Evolutionary conservation across 2,329 filamentous ascomycete genomes (phyloP).

Genomic region (Dothideomycetes sp.): DNA sequence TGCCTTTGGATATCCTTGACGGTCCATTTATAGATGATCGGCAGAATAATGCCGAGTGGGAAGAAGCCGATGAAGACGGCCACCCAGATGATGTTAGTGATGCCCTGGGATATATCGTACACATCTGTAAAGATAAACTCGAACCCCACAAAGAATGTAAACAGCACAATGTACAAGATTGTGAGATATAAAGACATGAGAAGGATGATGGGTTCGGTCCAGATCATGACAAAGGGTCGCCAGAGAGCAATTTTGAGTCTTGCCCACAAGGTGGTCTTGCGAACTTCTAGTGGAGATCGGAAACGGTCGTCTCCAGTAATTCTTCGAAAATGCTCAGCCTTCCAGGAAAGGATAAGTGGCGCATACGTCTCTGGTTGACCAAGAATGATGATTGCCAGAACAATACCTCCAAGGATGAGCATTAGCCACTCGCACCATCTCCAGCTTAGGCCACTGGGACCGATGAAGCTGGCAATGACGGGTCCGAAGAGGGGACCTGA

Average conservation of each 20-base stretch:
- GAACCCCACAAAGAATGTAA: conserved; percentile 43
- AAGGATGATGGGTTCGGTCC: conserved; percentile 32
- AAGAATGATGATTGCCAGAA: conserved; percentile 22
- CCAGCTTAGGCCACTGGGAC: conserved; percentile 15
- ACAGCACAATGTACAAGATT: conserved; percentile 43
- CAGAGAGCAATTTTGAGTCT: conserved; percentile 12
- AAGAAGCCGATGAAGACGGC: conserved; percentile 32
- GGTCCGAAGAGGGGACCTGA: conserved; percentile 13
- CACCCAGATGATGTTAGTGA: conserved; percentile 34
- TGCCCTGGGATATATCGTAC: conserved; percentile 31
- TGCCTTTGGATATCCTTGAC: conserved; percentile 7
- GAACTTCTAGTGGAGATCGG: conserved; percentile 13
- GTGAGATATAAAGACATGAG: conserved; percentile 40
- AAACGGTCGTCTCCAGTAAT: conserved; percentile 16
- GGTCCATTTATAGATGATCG: conserved; percentile 8
- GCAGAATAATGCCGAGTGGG: conserved; percentile 7
- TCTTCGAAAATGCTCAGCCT: conserved; percentile 21
- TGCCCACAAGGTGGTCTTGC: conserved; percentile 9
- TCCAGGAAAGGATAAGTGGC: conserved; percentile 26
- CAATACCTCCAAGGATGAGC: conserved; percentile 20
- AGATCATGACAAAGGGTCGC: conserved; percentile 14
- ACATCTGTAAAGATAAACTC: conserved; percentile 36
- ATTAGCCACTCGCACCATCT: conserved; percentile 31
- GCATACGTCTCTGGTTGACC: conserved; percentile 42
- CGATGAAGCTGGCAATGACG: conserved; percentile 12